A percentile compares a stretch with the other conserved stretches of the same genome.
Conservation (phyloP, 805 yeast species). For the Starmerella apis region DNA sequence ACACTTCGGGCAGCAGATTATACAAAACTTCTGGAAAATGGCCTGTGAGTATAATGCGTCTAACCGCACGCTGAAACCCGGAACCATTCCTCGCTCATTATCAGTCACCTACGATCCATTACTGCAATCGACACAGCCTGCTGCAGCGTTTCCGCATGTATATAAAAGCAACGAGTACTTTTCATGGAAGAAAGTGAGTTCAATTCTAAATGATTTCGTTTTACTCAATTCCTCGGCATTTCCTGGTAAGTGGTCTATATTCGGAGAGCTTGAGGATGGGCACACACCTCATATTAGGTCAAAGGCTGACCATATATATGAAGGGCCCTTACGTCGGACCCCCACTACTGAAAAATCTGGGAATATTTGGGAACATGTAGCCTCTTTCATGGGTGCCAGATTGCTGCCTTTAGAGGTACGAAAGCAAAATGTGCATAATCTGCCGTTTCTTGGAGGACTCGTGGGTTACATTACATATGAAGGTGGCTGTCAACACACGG, state of each 20-base stretch:
- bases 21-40: constrained; percentile 51
- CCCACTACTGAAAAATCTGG: neutral
- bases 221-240: constrained; percentile 66
- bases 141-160: neutral
- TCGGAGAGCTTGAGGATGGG: constrained; percentile 43
- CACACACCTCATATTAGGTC: constrained; percentile 21
- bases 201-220: constrained; percentile 38
- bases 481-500: constrained; percentile 38
- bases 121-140: neutral
- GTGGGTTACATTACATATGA: constrained; percentile 83
- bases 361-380: constrained; percentile 13
- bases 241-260: constrained; percentile 82
- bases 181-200: constrained; percentile 12
- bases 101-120: constrained; percentile 10
- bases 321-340: constrained; percentile 16
- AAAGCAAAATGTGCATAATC: constrained; percentile 24
- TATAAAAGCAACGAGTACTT: neutral
- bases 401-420: constrained; percentile 24
- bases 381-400: constrained; percentile 22
- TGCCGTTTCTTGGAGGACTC: constrained; percentile 88
- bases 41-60: constrained; percentile 34
- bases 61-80: constrained; percentile 2
- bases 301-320: constrained; percentile 12
- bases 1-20: constrained; percentile 46
- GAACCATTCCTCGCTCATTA: constrained; percentile 7